Base-by-base conservation (phyloP, 1,139 yeast genomes). In the Saccharomyces hybrid region DNA sequence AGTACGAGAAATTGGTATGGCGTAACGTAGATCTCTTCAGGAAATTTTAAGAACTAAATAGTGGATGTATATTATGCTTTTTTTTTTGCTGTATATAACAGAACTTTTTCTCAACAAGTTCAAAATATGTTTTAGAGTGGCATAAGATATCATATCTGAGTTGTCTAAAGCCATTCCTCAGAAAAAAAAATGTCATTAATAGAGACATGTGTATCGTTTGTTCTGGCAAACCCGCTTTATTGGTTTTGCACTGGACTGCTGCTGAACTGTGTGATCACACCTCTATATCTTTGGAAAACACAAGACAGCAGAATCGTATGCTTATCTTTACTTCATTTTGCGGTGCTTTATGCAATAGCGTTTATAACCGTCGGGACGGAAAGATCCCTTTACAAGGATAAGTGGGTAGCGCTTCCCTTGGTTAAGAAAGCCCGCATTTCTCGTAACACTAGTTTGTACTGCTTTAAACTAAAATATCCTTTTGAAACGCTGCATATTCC, bases 381-480 rank as follows among this genome's bases (percentile, higher is more conserved):
- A 58, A 67, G 75, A 28, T 78, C 85, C 3, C 65, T 82, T 51
- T 78, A 77, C 55, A 61, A 75, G 0, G 75, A 78, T 47, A 76
- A 75, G 57, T 86, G 89, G 84, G 79, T 77, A 53, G 78, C 80
- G 26, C 78, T 85, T 61, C 93, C 86, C 69, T 73, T 86, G 60
- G 74, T 81, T 49, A 93, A 86, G 62, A 85, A 83, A 69, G 86
- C 91, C 1, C 73, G 86, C 53, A 77, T 86, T 56, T 81, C 86
- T 16, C 82, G 78, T 61, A 83, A 86, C 71, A 71, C 84, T 4
- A 89, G 90, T 49, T 84, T 86, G 59, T 86, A 86, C 68, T 75
- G 93, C 56, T 86, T 86, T 73, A 82, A 80, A 64, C 74, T 86
- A 63, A 74, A 74, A 57, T 77, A 81, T 54, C 82, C 81, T 5